Percentiles rank a stretch among this genome's conserved stretches.
Evolutionary conservation across 1,284 basidiomycete species (phyloP).

Genomic region (Gomphus sp.): DNA sequence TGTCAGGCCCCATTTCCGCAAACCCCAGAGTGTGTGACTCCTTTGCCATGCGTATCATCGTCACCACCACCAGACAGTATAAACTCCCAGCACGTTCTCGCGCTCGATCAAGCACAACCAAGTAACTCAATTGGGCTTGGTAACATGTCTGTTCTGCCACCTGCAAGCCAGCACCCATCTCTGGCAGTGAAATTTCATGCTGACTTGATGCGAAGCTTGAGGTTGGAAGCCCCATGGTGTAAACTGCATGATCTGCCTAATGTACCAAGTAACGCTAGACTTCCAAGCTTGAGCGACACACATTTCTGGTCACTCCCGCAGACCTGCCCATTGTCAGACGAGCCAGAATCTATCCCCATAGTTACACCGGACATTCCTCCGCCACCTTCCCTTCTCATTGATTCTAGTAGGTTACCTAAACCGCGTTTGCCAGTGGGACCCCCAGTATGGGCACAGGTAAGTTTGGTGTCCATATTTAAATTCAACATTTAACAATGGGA

Average conservation of each 20-base stretch:
- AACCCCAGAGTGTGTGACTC: not conserved
- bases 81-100: not conserved
- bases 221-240: not conserved
- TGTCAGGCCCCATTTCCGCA: not conserved
- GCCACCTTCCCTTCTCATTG: not conserved
- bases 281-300: not conserved
- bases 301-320: conserved; percentile 1
- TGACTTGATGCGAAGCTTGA: not conserved
- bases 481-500: not conserved
- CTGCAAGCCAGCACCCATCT: not conserved
- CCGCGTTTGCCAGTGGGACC: conserved; percentile 28
- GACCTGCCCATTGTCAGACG: not conserved
- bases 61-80: not conserved
- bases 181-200: not conserved
- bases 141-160: not conserved
- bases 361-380: not conserved
- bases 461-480: not conserved
- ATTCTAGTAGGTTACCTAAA: conserved; percentile 18
- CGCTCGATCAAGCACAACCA: not conserved
- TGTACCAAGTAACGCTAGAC: not conserved
- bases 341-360: not conserved
- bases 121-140: not conserved
- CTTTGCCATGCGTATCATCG: not conserved
- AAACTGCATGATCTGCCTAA: not conserved
- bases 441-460: conserved; percentile 46